phyloP scores from a whole-genome alignment of 2,329 filamentous ascomycete species.

The Hymenoscyphus repandus region DNA sequence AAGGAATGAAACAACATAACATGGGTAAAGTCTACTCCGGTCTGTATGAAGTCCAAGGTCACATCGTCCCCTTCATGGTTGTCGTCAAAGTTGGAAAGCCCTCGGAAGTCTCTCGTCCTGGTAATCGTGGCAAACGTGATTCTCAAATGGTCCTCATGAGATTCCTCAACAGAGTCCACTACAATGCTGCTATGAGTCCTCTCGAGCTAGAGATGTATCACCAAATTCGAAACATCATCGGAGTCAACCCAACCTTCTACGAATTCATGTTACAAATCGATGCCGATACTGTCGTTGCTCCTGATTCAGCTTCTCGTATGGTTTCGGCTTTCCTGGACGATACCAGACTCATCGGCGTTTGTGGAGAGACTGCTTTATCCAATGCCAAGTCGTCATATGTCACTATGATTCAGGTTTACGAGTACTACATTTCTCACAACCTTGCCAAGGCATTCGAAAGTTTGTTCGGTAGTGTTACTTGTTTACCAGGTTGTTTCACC shows the following conservation, averaged over 20 bases:
- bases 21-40: constrained; percentile 99
- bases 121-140: constrained; percentile 98
- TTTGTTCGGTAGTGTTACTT: constrained; percentile 94
- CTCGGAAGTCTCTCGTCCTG: constrained; percentile 68
- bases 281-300: constrained; percentile 89
- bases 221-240: constrained; percentile 97
- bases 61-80: constrained; percentile 96
- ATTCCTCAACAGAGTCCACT: constrained; percentile 98
- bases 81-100: constrained; percentile 92
- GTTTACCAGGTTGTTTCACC: constrained; percentile 95
- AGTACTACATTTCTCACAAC: constrained; percentile 99
- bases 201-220: constrained; percentile 98
- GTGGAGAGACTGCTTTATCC: constrained; percentile 87
- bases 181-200: constrained; percentile 93
- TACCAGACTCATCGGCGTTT: constrained; percentile 87
- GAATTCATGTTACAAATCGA: constrained; percentile 96
- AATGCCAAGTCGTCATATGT: constrained; percentile 91
- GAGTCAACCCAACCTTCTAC: constrained; percentile 97
- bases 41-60: constrained; percentile 93
- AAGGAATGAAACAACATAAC: constrained; percentile 96
- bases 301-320: constrained; percentile 87
- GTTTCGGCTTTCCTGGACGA: constrained; percentile 87
- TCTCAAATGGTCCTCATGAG: constrained; percentile 98
- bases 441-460: constrained; percentile 95
- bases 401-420: constrained; percentile 99